Evolutionary conservation across 805 yeast genomes (phyloP), one percentile per base, ranked within the genome.

Genomic region (Priceomyces haplophilus): DNA sequence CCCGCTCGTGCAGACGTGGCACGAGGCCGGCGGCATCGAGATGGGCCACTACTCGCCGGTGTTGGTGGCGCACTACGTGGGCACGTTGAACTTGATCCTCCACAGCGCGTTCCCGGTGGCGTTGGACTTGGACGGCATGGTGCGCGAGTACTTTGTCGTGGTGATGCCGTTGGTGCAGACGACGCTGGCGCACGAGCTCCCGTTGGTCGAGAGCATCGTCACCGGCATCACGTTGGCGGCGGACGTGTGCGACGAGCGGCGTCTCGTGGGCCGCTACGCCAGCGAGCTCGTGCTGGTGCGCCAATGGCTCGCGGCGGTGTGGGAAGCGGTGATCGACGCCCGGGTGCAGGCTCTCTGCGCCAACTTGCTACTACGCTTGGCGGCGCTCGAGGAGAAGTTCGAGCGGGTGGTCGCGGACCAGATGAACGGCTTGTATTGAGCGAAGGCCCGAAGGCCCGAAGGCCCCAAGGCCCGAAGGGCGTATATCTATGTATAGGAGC

Each of bases 81-180:
- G 77, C 41, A 80, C 87, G 0, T 53, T 85, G 41, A 70, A 79
- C 0, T 53, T 84, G n/a, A 51, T 85, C 2, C 56, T 82, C 16
- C 79, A 78, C 41, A 65, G 80, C 38, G 79, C 85, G 0, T 75
- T 78, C 46, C 88, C 88, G 1, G 63, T 79, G 2, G 62, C 78
- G 0, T 48, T 62, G 1, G 74, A 77, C 34, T 54, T 80, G 18
- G 56, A 63, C 1, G 85, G 78, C 29, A 82, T 85, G 87, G 66
- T 77, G 1, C 55, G 62, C 2, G 89, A 83, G 47, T 59, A 73
- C 42, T 47, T 83, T 5, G 49, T 58, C 0, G 55, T 79, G n/a
- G 47, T 56, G 4, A 48, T 46, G 1, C 62, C 65, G 0, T 30
- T 64, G 1, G 40, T 51, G n/a, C 50, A 46, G 21, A 45, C 37